These are phyloP conservation scores for Chrysoporthe deuterocubensis DNA, from an alignment of 2,329 filamentous ascomycete genomes.

Conservation along the genomic window DNA sequence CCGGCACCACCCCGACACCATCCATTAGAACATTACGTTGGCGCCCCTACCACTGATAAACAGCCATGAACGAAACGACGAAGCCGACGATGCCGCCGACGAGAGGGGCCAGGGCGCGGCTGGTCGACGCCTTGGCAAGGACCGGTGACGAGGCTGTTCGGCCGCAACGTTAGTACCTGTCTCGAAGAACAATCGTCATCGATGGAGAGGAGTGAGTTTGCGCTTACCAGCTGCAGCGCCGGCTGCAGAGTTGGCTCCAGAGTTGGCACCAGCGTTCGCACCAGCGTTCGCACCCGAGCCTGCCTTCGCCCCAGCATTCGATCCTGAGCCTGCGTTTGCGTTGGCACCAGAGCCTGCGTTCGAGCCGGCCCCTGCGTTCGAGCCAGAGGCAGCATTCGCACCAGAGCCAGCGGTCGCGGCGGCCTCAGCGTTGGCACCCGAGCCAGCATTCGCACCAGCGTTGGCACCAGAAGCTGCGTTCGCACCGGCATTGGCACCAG, in stretches of 20 bases:
- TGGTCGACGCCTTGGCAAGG: background rate
- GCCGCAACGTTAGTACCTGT: background rate
- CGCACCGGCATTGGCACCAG: background rate
- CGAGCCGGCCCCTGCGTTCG: background rate
- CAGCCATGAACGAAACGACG: background rate
- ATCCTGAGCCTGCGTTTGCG: background rate
- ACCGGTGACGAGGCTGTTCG: background rate
- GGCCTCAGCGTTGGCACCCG: background rate
- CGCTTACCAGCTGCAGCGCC: background rate
- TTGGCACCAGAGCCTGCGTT: background rate
- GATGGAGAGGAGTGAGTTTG: background rate
- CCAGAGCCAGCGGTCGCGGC: background rate
- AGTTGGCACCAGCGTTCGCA: background rate
- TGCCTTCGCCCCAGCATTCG: background rate
- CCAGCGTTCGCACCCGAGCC: background rate
- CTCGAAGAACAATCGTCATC: background rate
- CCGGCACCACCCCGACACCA: background rate
- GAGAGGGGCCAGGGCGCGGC: background rate
- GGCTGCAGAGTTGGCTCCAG: background rate
- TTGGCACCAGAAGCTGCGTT: background rate
- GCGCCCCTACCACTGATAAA: background rate
- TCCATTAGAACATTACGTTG: background rate
- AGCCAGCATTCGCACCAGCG: background rate
- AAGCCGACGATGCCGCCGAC: conserved; percentile 2
- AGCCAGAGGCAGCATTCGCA: background rate